Evolutionary conservation across 306 rosid genomes (phyloP), one percentile per base, ranked within the genome.

Genomic region (Quercus alba): DNA sequence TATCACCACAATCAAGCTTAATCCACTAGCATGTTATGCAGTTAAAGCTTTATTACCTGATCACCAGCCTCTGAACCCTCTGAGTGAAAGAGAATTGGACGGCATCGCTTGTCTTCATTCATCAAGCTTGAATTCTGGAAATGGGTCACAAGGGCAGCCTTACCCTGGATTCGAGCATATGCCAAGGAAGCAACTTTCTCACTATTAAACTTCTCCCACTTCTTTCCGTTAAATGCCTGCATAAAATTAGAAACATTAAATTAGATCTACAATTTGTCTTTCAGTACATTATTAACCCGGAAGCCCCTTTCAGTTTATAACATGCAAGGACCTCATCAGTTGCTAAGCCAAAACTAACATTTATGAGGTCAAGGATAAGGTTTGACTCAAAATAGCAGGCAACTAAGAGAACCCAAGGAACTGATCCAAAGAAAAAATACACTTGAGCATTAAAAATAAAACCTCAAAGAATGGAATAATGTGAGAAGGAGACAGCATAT

Each of bases 151-250:
- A 95, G 98, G 57, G 99, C 98, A 77, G 86, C 46, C 88, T 93
- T 95, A 25, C 99, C 99, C 87, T 95, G 99, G 82, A 95, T 95
- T 72, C 99, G 93, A 71, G 98, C 99, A 88, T 90, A 95, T 41
- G 99, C 99, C 88, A 95, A 81, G 35, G 96, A 93, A 73, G 99
- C 99, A 81, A 95, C 99, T 75, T 95, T 95, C 82, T 95, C 99
- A 78, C 99, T 95, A n/a, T 95, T 95, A 63, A 95, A 95, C 88
- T 93, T 95, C 88, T 95, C 99, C 99, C 99, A 95, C 86, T 89
- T 95, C 87, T 89, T 95, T 77, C 98, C 98, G 52, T 91, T 93
- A 84, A 95, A 89, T 71, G 98, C 91, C 99, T 95, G 90, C 86
- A 85, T 74, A 74, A 79, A 46, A 55, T 75, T 59, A 66, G 63